These are phyloP conservation scores for Plasmodium reichenowi DNA, from an alignment of 169 alveolate species.

Conservation along the genomic window DNA sequence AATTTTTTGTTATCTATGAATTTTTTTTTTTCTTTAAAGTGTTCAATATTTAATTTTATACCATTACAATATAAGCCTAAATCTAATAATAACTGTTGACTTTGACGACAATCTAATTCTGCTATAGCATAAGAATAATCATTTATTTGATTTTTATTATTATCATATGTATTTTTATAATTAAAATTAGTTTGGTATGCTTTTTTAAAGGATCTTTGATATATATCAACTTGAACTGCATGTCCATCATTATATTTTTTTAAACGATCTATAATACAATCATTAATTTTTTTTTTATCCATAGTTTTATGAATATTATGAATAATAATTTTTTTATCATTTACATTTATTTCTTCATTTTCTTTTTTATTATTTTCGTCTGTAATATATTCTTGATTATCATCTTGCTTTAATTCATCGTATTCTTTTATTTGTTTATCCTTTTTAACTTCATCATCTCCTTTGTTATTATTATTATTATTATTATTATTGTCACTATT, in stretches of 20 bases:
- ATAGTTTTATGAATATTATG: constrained; percentile 70
- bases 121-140: constrained; percentile 72
- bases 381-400: neutral
- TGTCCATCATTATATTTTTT: constrained; percentile 74
- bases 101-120: constrained; percentile 71
- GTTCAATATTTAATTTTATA: constrained; percentile 56
- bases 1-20: constrained; percentile 11
- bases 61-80: constrained; percentile 71
- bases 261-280: constrained; percentile 58
- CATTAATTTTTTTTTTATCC: constrained; percentile 74
- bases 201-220: constrained; percentile 50
- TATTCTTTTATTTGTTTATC: neutral
- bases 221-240: constrained; percentile 74
- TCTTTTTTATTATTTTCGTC: constrained; percentile 5
- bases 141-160: constrained; percentile 3
- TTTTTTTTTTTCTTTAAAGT: constrained; percentile 57
- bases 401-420: neutral
- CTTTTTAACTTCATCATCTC: neutral
- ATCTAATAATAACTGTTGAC: constrained; percentile 56
- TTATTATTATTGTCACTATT: neutral
- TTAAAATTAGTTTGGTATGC: constrained; percentile 6
- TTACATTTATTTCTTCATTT: constrained; percentile 37
- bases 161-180: constrained; percentile 19
- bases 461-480: constrained; percentile 5
- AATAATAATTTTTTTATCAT: constrained; percentile 69